Percentiles rank a stretch among this genome's conserved stretches.
Evolutionary conservation across 1,284 basidiomycete species (phyloP).

Genomic region (Moesziomyces parantarcticus): DNA sequence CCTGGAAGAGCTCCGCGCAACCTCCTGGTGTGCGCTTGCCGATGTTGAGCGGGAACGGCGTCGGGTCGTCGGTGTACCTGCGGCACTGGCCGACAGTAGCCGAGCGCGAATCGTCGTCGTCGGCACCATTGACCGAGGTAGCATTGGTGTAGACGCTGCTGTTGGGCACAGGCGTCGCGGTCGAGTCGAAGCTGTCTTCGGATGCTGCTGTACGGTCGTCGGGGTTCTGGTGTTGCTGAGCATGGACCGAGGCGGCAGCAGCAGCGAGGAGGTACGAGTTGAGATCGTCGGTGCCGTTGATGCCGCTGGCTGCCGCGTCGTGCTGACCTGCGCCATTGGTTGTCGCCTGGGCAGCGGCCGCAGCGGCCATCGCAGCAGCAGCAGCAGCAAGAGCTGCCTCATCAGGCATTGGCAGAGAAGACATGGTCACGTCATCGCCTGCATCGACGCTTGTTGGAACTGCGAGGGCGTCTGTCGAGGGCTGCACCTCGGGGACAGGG

Average conservation of each 20-base stretch:
- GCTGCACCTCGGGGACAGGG: background rate
- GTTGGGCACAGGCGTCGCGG: slow-evolving; percentile 10
- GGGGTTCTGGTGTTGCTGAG: slow-evolving; percentile 33
- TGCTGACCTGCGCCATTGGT: slow-evolving; percentile 1
- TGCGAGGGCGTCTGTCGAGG: background rate
- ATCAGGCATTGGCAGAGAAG: slow-evolving; percentile 24
- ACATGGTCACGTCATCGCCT: slow-evolving; percentile 5
- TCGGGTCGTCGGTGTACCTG: slow-evolving; percentile 25
- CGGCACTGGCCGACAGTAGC: slow-evolving; percentile 21
- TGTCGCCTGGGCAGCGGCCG: slow-evolving; percentile 31
- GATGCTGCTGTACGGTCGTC: slow-evolving; percentile 10
- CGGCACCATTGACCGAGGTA: slow-evolving; percentile 27
- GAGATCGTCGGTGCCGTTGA: slow-evolving; percentile 23
- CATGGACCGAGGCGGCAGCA: slow-evolving; percentile 46
- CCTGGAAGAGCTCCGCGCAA: slow-evolving; percentile 5
- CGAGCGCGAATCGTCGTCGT: slow-evolving; percentile 19
- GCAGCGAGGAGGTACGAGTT: slow-evolving; percentile 48
- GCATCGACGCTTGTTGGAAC: slow-evolving; percentile 1
- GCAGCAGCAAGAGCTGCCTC: slow-evolving; percentile 45
- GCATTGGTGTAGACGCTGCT: slow-evolving; percentile 19
- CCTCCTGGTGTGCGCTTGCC: slow-evolving; percentile 31
- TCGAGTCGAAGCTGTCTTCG: slow-evolving; percentile 16
- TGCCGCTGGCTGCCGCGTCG: background rate
- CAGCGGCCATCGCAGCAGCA: slow-evolving; percentile 46
- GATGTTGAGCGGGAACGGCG: slow-evolving; percentile 35